These are phyloP conservation scores for Epichloe bromicola DNA, from an alignment of 2,329 filamentous ascomycete genomes.

Conservation along the genomic window DNA sequence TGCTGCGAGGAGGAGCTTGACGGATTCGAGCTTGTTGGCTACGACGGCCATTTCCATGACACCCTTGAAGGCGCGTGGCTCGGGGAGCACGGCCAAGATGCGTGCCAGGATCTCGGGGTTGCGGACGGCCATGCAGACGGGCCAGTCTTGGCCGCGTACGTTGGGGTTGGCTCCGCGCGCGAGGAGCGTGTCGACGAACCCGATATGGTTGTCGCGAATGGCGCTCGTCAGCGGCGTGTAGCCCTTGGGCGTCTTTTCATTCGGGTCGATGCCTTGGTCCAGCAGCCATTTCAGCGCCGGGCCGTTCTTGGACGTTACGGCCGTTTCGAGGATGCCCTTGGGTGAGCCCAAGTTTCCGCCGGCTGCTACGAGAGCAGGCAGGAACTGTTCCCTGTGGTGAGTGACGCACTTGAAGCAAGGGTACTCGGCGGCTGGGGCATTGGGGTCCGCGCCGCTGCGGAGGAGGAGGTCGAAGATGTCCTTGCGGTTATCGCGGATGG, in stretches of 20 bases:
- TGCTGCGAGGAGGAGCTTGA: constrained; percentile 50
- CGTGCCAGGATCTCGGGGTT: constrained; percentile 46
- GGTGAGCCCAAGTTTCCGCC: constrained; percentile 46
- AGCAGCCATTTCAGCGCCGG: constrained; percentile 49
- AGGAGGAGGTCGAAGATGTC: constrained; percentile 50
- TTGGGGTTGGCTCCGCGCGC: constrained; percentile 47
- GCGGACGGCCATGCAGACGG: constrained; percentile 53
- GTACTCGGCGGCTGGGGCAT: constrained; percentile 49
- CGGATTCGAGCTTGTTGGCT: constrained; percentile 51
- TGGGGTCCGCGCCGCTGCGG: constrained; percentile 45
- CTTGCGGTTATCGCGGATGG: constrained; percentile 51
- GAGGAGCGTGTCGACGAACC: constrained; percentile 47
- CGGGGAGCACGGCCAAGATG: constrained; percentile 42
- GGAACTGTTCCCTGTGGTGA: constrained; percentile 47
- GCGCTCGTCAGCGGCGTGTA: constrained; percentile 53
- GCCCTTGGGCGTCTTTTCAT: constrained; percentile 44
- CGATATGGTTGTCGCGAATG: constrained; percentile 44
- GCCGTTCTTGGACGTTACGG: constrained; percentile 47
- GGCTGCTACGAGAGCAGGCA: constrained; percentile 45
- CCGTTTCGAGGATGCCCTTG: constrained; percentile 53
- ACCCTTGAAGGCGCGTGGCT: constrained; percentile 50
- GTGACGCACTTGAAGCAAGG: constrained; percentile 57
- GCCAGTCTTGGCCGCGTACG: constrained; percentile 56
- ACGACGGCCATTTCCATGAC: constrained; percentile 55
- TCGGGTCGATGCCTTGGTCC: constrained; percentile 45